Evolutionary conservation across 1,284 basidiomycete species (phyloP), one percentile per base, ranked within the genome.

Genomic region (Ceratobasidium sp.): DNA sequence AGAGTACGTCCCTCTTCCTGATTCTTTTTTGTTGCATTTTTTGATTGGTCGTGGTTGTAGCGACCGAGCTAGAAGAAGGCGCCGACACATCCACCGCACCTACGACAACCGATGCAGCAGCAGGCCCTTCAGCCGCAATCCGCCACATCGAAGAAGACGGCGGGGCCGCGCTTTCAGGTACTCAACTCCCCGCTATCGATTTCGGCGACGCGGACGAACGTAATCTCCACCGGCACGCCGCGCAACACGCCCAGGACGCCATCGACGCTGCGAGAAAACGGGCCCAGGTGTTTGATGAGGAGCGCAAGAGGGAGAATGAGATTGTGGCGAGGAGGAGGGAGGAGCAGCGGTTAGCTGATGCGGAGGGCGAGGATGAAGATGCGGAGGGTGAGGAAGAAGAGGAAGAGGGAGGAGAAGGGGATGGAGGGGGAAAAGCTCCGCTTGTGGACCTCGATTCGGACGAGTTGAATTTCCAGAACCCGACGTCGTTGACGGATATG

Each of bases 381-480:
- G 86, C 88, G 72, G 87, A 86, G 82, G 58, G 82, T 85, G 49
- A 81, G 75, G 63, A 68, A 26, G 42, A 78, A 58, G 72, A 78
- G 56, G 72, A 63, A n/a, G 56, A 60, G 6, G 68, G 60, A 15
- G 64, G 33, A 1, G 49, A 51, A 1, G 49, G n/a, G 1, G 49
- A 84, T 84, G 79, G 82, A 6, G 75, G 84, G 0, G 81, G 81
- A 12, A 78, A 75, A 44, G 84, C 84, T 0, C 86, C 87, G 58
- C 87, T 94, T 20, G 89, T 94, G 75, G 94, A 95, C 83, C 86
- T 97, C 82, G 96, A 97, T 84, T 95, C 94, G 55, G 97, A 99
- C 83, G 97, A 99, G 84, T 91, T 99, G 77, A 99, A 99, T 87
- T 99, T 99, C 92, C 96, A 99, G 86, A 99, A 99, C 84, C 98